Conservation (phyloP, 108 stramenopile genomes). For the Conticribra guillardii region DNA sequence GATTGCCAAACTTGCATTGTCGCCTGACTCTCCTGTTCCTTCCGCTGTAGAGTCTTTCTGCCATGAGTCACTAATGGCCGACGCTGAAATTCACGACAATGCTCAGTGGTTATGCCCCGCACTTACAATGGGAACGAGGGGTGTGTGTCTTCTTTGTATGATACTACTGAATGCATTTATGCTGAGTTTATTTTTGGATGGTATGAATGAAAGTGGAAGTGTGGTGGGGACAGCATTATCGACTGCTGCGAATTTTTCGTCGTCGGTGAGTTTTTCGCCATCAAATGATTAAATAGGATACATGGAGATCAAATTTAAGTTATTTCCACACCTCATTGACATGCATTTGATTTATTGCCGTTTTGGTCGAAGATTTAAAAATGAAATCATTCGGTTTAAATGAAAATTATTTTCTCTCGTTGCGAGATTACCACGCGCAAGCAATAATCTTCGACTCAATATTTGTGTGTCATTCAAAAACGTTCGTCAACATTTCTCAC, state of each 20-base stretch:
- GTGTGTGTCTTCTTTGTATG: constrained; percentile 60
- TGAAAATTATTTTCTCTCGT: too few species aligned
- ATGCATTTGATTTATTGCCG: too few species aligned
- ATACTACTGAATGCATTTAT: constrained; percentile 68
- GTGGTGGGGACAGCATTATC: constrained; percentile 73
- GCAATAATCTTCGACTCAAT: too few species aligned
- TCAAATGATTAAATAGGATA: neutral
- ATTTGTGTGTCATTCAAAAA: too few species aligned
- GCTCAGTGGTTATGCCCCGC: constrained; percentile 13
- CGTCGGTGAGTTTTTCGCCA: constrained; percentile 37
- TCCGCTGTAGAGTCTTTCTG: constrained; percentile 22
- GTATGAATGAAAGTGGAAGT: constrained; percentile 81
- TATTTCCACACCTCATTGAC: neutral
- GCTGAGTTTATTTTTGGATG: constrained; percentile 75
- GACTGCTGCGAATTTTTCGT: constrained; percentile 75
- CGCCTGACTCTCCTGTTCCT: constrained; percentile 46
- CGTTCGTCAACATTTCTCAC: too few species aligned
- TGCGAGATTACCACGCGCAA: too few species aligned
- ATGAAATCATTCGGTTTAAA: too few species aligned
- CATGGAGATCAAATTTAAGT: neutral
- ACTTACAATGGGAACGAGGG: constrained; percentile 42
- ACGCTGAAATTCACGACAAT: constrained; percentile 27
- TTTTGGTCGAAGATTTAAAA: too few species aligned
- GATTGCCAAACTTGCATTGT: constrained; percentile 62
- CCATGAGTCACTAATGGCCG: neutral